A percentile compares a stretch with the other conserved stretches of the same genome.
phyloP scores from a whole-genome alignment of 169 alveolate species.

The Plasmodium sp. region DNA sequence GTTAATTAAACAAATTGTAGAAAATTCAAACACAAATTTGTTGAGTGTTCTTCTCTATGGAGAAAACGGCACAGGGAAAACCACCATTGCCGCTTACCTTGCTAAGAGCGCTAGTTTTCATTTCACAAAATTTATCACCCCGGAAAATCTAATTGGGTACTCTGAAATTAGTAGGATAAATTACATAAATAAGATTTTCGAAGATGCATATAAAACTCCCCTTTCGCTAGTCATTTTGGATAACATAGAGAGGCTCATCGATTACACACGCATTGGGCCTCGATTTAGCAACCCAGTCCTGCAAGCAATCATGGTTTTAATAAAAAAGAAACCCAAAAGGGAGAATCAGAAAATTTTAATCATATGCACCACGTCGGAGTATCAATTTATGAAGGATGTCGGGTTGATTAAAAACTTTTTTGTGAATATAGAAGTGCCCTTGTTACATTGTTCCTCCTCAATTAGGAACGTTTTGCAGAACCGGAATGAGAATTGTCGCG shows the following conservation, averaged over 20 bases:
- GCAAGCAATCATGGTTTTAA: constrained; percentile 95
- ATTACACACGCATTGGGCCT: constrained; percentile 98
- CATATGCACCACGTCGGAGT: constrained; percentile 97
- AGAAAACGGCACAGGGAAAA: constrained; percentile 96
- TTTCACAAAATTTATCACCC: constrained; percentile 96
- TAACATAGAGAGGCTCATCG: constrained; percentile 97
- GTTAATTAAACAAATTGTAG: constrained; percentile 84
- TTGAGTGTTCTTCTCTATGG: constrained; percentile 96
- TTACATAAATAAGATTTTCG: constrained; percentile 95
- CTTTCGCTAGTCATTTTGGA: constrained; percentile 95
- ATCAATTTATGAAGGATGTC: constrained; percentile 85
- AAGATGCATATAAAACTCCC: constrained; percentile 98
- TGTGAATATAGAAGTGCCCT: constrained; percentile 55
- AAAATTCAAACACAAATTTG: constrained; percentile 90
- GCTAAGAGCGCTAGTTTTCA: constrained; percentile 96
- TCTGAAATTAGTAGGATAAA: constrained; percentile 91
- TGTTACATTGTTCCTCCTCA: constrained; percentile 11
- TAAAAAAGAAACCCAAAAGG: constrained; percentile 96
- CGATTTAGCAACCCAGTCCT: constrained; percentile 96
- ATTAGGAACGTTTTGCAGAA: constrained; percentile 44
- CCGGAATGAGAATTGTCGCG: constrained; percentile 22
- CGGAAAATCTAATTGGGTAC: constrained; percentile 96
- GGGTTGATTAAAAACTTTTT: constrained; percentile 56
- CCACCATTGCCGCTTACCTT: constrained; percentile 97
- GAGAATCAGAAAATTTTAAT: constrained; percentile 94